These are phyloP conservation scores for Acanthamoeba royreba DNA, from an alignment of 208 protist species.

Conservation along the genomic window DNA sequence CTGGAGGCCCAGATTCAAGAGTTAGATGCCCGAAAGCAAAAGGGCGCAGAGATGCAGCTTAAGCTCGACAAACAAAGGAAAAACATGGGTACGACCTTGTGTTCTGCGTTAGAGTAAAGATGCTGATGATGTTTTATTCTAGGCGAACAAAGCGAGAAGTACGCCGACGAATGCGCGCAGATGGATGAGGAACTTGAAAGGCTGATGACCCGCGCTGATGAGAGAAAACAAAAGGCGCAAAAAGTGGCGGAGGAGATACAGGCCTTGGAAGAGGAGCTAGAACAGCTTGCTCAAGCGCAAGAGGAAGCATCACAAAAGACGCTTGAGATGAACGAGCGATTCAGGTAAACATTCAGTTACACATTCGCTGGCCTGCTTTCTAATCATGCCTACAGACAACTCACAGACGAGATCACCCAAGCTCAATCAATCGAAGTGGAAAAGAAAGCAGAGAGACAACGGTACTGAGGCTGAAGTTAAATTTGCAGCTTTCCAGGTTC, in stretches of 20 bases:
- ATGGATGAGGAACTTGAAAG: constrained; percentile 46
- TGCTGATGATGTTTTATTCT: background rate
- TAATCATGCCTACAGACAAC: no score
- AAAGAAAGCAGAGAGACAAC: background rate
- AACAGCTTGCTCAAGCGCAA: background rate
- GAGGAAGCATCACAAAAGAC: background rate
- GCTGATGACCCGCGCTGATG: constrained; percentile 31
- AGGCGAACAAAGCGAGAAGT: background rate
- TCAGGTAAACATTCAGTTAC: no score
- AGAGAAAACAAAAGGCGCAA: constrained; percentile 5
- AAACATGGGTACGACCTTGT: background rate
- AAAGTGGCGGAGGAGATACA: background rate
- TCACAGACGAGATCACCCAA: background rate
- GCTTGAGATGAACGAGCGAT: background rate
- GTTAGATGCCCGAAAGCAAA: background rate
- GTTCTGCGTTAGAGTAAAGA: no score
- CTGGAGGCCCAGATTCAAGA: background rate
- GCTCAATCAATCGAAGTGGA: background rate
- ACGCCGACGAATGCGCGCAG: background rate
- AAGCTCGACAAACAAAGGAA: background rate
- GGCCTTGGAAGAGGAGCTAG: background rate
- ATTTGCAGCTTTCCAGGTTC: no score
- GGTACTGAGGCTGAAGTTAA: background rate
- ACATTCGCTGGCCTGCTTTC: no score
- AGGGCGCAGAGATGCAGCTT: background rate